Evolutionary conservation across 148 eudicot genomes (phyloP).

Genomic region (Fagopyrum esculentum): DNA sequence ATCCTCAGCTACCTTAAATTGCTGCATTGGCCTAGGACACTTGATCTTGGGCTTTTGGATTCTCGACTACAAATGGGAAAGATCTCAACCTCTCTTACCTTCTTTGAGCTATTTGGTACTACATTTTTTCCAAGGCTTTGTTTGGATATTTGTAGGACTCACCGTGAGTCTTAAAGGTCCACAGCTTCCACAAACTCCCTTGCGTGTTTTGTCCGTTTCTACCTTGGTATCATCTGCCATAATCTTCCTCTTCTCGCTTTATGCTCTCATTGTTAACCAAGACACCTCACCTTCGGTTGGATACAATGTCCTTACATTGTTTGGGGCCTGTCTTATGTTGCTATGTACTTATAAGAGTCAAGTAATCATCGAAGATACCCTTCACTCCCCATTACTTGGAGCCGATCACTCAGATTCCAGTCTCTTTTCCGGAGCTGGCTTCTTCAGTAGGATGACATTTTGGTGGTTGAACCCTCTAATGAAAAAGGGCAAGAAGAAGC

Average conservation of each 20-base stretch:
- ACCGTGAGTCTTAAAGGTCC: not conserved
- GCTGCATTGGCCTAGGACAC: not conserved
- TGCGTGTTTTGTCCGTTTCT: not conserved
- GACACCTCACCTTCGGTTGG: not conserved
- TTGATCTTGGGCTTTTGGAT: not conserved
- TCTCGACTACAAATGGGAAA: not conserved
- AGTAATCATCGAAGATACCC: conserved; percentile 15
- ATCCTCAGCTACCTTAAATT: not conserved
- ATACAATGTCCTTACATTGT: not conserved
- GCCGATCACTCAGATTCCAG: conserved; percentile 16
- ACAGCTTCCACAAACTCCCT: not conserved
- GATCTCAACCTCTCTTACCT: not conserved
- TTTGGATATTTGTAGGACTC: not conserved
- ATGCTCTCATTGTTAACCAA: not conserved
- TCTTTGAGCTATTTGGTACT: not conserved
- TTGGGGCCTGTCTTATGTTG: not conserved
- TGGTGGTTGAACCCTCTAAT: conserved; percentile 83
- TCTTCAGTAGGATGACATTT: conserved; percentile 48
- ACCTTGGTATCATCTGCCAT: not conserved
- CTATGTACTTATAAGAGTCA: conserved; percentile 3
- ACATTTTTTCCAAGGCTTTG: not conserved
- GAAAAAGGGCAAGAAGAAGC: conserved; percentile 61
- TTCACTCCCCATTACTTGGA: conserved; percentile 43
- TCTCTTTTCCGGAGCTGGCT: conserved; percentile 47
- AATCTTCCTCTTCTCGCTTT: not conserved